phyloP scores from a whole-genome alignment of 345 rosid genomes.

The Melaleuca quinquenervia region DNA sequence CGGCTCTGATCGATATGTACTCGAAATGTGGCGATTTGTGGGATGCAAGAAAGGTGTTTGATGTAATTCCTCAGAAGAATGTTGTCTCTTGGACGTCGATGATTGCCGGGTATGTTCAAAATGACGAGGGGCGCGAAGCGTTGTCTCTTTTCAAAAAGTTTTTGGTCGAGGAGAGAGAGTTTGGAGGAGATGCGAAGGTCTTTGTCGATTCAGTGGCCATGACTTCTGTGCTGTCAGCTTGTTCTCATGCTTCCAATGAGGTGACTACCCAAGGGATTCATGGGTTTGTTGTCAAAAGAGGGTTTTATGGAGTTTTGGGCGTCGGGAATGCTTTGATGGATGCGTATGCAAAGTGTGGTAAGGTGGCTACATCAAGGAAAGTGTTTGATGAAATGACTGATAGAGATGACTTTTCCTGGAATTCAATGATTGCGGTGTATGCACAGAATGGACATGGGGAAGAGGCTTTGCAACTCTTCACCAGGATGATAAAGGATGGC shows the following conservation, averaged over 20 bases:
- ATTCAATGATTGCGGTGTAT: conserved; percentile 60
- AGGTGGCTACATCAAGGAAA: conserved; percentile 35
- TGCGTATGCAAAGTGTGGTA: conserved; percentile 69
- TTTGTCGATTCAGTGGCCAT: conserved; percentile 50
- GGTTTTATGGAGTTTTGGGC: conserved; percentile 38
- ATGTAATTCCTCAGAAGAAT: conserved; percentile 61
- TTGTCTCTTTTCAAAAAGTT: conserved; percentile 60
- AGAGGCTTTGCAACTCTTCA: conserved; percentile 53
- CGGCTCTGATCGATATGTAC: conserved; percentile 69
- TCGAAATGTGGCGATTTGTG: conserved; percentile 45
- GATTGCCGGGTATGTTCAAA: conserved; percentile 66
- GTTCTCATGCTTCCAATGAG: conserved; percentile 40
- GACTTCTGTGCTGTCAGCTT: conserved; percentile 68
- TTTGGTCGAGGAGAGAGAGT: conserved; percentile 33
- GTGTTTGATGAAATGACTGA: conserved; percentile 56
- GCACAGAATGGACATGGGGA: conserved; percentile 61
- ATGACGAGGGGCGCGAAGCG: conserved; percentile 38
- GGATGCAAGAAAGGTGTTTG: conserved; percentile 63
- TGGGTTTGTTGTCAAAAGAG: conserved; percentile 49
- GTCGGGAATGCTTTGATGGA: conserved; percentile 66
- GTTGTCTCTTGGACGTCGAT: conserved; percentile 83
- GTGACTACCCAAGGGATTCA: conserved; percentile 52
- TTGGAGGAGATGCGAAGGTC: conserved; percentile 5
- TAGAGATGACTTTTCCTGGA: conserved; percentile 68
- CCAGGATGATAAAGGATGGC: conserved; percentile 23